Conservation (phyloP, 768 basidiomycete genomes). For the Termitomyces sp. region DNA sequence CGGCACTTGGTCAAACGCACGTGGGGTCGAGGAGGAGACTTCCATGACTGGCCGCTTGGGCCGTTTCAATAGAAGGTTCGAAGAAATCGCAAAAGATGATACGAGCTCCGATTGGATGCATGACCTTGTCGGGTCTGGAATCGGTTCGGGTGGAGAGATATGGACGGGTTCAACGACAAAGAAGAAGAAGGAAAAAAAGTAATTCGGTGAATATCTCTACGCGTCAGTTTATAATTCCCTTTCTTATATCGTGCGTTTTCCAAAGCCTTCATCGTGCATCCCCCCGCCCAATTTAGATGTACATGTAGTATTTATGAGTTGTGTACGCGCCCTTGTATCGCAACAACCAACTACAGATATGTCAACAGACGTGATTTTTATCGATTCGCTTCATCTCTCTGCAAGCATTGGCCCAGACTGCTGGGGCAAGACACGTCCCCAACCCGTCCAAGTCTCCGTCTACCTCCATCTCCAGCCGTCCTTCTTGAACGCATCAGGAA, state of each 20-base stretch:
- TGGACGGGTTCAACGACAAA: constrained; percentile 8
- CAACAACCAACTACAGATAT: background rate
- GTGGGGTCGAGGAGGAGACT: constrained; percentile 60
- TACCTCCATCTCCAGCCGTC: constrained; percentile 37
- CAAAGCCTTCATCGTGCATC: background rate
- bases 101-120: constrained; percentile 32
- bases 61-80: constrained; percentile 74
- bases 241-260: too few relatives aligned
- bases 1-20: constrained; percentile 44
- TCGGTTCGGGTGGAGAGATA: constrained; percentile 4
- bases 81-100: constrained; percentile 32
- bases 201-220: background rate
- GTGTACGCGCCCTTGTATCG: too few relatives aligned
- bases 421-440: constrained; percentile 41
- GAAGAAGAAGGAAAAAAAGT: constrained; percentile 9
- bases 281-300: background rate
- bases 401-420: constrained; percentile 43
- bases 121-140: constrained; percentile 12
- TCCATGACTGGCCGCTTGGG: constrained; percentile 74
- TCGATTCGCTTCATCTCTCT: constrained; percentile 35
- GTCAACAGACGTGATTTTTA: constrained; percentile 36
- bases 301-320: background rate
- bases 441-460: constrained; percentile 49
- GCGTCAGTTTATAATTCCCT: too few relatives aligned
- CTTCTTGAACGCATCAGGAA: constrained; percentile 39